phyloP scores from a whole-genome alignment of 257 asterid species.

The Solanum etuberosum region DNA sequence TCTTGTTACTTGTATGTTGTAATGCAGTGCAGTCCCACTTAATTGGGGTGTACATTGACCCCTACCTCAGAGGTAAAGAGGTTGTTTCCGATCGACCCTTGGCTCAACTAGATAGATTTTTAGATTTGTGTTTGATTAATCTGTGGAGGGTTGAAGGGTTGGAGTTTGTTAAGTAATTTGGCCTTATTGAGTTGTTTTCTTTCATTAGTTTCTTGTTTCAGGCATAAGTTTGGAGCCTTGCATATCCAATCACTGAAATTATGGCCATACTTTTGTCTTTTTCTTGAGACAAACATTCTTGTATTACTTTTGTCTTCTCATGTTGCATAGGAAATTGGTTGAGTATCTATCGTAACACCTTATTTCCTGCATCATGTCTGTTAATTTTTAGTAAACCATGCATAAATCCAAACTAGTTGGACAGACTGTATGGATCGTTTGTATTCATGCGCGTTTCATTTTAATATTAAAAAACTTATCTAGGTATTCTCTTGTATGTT shows the following conservation, averaged over 20 bases:
- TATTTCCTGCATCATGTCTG: neutral
- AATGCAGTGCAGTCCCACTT: neutral
- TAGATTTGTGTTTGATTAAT: neutral
- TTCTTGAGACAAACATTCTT: constrained; percentile 17
- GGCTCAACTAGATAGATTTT: neutral
- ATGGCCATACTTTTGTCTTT: constrained; percentile 35
- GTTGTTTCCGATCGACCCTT: neutral
- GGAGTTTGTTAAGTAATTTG: constrained; percentile 11
- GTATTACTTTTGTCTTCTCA: neutral
- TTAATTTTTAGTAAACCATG: neutral
- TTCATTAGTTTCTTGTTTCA: constrained; percentile 17
- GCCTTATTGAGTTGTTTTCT: constrained; percentile 7
- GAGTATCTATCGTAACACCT: neutral
- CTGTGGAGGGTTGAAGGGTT: constrained; percentile 12
- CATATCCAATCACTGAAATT: constrained; percentile 18
- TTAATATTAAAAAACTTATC: neutral
- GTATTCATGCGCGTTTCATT: neutral
- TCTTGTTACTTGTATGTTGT: constrained; percentile 12
- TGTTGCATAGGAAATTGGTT: neutral
- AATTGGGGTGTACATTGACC: neutral
- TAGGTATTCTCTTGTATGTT: neutral
- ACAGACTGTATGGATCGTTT: neutral
- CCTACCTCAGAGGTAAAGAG: neutral
- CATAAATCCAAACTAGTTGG: neutral
- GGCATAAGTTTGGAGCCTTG: constrained; percentile 4